These are phyloP conservation scores for Tricladium varicosporioides DNA, from an alignment of 2,329 filamentous ascomycete genomes.

Conservation along the genomic window DNA sequence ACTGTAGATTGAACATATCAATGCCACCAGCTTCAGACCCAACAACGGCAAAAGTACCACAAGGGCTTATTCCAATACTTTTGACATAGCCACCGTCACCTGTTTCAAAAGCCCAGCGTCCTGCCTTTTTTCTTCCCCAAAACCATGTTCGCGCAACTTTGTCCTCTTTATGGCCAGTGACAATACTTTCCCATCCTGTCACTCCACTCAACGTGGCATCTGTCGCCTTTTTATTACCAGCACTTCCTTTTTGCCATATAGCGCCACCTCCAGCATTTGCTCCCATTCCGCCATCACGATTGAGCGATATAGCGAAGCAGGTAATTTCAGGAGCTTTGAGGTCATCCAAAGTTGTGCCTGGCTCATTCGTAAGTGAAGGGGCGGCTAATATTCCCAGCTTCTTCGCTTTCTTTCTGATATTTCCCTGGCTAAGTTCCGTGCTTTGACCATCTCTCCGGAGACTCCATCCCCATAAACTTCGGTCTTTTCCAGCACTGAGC, in stretches of 20 bases:
- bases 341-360: conserved; percentile 64
- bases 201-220: conserved; percentile 71
- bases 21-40: conserved; percentile 81
- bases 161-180: conserved; percentile 88
- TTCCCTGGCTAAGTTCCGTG: conserved; percentile 87
- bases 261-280: conserved; percentile 73
- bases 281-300: conserved; percentile 92
- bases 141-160: conserved; percentile 92
- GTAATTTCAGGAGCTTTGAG: conserved; percentile 91
- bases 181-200: conserved; percentile 95
- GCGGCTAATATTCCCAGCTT: conserved; percentile 72
- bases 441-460: conserved; percentile 92
- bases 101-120: conserved; percentile 88
- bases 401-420: conserved; percentile 83
- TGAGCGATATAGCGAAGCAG: conserved; percentile 85
- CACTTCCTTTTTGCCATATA: conserved; percentile 78
- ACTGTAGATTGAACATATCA: conserved; percentile 97
- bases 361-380: conserved; percentile 55
- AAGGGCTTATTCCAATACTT: conserved; percentile 84
- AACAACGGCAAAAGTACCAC: conserved; percentile 89
- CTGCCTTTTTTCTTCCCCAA: conserved; percentile 91
- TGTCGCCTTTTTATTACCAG: conserved; percentile 53
- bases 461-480: conserved; percentile 96
- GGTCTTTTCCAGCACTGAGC: conserved; percentile 82
- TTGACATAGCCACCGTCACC: conserved; percentile 79